Evolutionary conservation across 768 basidiomycete genomes (phyloP), one percentile per base, ranked within the genome.

Genomic region (Leccinum fibrillosum): DNA sequence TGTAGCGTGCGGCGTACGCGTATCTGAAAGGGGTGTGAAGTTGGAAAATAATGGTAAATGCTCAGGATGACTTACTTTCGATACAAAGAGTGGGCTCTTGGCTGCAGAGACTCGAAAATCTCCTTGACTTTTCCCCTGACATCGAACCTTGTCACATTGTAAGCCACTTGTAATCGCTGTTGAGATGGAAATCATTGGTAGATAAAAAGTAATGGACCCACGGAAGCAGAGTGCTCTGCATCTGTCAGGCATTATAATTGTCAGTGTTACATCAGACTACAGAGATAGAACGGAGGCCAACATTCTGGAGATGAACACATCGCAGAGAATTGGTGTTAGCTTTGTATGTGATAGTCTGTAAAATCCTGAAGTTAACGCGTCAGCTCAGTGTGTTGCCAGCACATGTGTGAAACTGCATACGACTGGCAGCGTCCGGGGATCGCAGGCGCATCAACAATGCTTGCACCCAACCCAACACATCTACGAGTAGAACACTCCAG

Each of bases 271-370:
- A 5, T 32, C 32, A 45, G 21, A 49, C 17, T 3, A 13, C 50
- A 10, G 25, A 52, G 58, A 55, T 3, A 30, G 56, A 21, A 47
- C 11, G 11, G 0, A 23, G 11, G 72, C 82, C 60, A 61, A 84
- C 83, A 84, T 69, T 48, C 83, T 75, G n/a, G 76, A 71, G 8
- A 77, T 75, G 58, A 81, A 84, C 0, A 79, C 66, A 25, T 69
- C 66, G 35, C 76, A 72, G 3, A 71, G 54, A 11, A 56, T 58
- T 13, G 56, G 59, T 1, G 66, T 69, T 4, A 70, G 25, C 7
- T 17, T 62, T 13, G 51, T 35, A 28, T 57, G 53, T 12, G 53
- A 55, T 5, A 69, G 28, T 28, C 13, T 59, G 37, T 61, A 59
- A 5, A 5, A 17, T 10, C 21, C 50, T 35, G 2, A 6, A 50